Base-by-base conservation (phyloP, 1,284 basidiomycete species). In the Hortiboletus rubellus region DNA sequence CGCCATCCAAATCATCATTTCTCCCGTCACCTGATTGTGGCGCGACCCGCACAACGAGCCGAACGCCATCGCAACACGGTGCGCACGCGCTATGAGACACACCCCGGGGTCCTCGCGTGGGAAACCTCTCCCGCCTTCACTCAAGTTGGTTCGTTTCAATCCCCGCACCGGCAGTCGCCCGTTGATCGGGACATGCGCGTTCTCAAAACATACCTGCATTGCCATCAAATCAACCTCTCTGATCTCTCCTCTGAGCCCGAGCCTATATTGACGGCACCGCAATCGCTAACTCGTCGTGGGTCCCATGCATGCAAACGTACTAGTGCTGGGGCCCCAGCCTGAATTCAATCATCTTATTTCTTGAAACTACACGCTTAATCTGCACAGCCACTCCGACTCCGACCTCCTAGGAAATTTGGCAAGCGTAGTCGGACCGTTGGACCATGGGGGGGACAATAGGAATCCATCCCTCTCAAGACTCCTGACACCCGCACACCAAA, bases 401-500 rank as follows among this genome's bases (percentile, higher is more conserved):
- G 22, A 49, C 9, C 53, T 47, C 37, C 12, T 30, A 38, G 40
- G 34, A 40, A 30, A 46, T 40, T 52, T n/a, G 11, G 24, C 24
- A 7, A 14, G 24, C 12, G 3, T 3, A 3, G 7, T 52, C 14
- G 30, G 27, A 54, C 34, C 51, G 50, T 44, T 38, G 41, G 7
- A 31, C 14, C 36, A 51, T 33, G 2, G 24, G 38, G 44, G 33
- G 49, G 27, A 60, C 57, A 46, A 41, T 5, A 7, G 5, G 7
- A 10, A 7, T 42, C 24, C 14, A 3, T n/a, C 22, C 55, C n/a
- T 46, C 31, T 41, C 24, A 7, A 59, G 55, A 62, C 59, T 59
- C 42, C 59, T 62, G 59, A 3, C 59, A 60, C 59, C 60, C 18
- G 11, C 47, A 17, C 18, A 15, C 60, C 22, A 17, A 44, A 45